Base-by-base conservation (phyloP, 2,329 filamentous ascomycete genomes). In the Calycina herbarum region DNA sequence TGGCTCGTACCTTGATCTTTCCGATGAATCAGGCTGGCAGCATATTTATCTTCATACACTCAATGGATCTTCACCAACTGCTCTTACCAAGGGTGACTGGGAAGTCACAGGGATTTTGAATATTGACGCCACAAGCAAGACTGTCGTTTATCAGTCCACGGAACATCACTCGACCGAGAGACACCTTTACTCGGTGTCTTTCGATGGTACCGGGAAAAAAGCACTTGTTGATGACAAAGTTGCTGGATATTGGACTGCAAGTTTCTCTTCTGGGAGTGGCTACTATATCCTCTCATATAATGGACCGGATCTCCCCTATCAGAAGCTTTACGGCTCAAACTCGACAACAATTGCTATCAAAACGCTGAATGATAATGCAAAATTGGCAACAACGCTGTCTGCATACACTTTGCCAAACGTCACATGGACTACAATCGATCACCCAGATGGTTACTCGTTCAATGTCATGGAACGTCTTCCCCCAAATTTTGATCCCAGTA, bases 271-370 rank as follows among this genome's bases (percentile, higher is more conserved):
- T 20, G 63, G 63, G 48, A 58, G 64, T 24, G 64, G 64, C 31
- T 91, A 87, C 78, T 90, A 90, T 72, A 84, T 91, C 54, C 82
- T 90, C 2, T 83, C 79, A 61, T 91, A 91, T 73, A 77, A 78
- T 20, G 89, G 89, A 0, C 89, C 89, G 0, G 84, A 90, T 63
- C 85, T 91, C 0, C 88, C 89, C 0, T 90, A 89, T 76, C 87
- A 91, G 72, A 86, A 89, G 68, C 80, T 91, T 0, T 89, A 89
- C 77, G 78, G 83, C 0, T 74, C 82, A 67, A 84, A 88, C 73
- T 81, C 82, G 24, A 83, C 81, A 24, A 71, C 71, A 7, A 81
- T 78, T 40, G 82, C 87, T 0, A 75, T 90, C 8, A 82, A 85
- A 5, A 85, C 83, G 0, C 80, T 91, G 8, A 83, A 84, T 10